Percentiles rank a stretch among this genome's conserved stretches.
Conservation (phyloP, 208 protist genomes). For the Leishmania major region DNA sequence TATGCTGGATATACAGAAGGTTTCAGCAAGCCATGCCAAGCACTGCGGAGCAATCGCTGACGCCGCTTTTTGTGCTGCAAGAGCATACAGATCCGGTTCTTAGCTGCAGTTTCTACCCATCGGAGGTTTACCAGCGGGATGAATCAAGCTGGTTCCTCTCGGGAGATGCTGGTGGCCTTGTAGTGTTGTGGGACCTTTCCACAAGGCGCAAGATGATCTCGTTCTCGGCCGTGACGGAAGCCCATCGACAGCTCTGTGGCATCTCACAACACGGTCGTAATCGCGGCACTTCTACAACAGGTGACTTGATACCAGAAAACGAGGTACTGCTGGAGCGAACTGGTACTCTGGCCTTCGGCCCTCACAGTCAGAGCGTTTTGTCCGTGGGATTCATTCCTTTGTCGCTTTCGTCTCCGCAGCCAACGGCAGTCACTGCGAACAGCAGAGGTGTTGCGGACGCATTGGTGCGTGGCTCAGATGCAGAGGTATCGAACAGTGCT, state of each 20-base stretch:
- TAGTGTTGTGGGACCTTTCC: conserved; percentile 72
- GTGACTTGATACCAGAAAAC: neutral
- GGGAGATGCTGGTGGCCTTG: conserved; percentile 66
- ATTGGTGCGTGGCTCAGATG: neutral
- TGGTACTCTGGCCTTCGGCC: conserved; percentile 2
- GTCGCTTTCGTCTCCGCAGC: neutral
- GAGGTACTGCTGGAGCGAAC: neutral
- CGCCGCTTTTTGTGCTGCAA: conserved; percentile 72
- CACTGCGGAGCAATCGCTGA: conserved; percentile 1
- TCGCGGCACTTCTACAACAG: neutral
- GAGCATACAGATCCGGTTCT: conserved; percentile 60
- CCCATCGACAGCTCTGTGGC: conserved; percentile 3
- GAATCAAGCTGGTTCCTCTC: conserved; percentile 59
- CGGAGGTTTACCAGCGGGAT: conserved; percentile 9
- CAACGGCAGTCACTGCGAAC: neutral
- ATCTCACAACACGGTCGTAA: neutral
- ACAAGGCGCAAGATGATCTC: conserved; percentile 46
- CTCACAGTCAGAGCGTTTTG: conserved; percentile 25
- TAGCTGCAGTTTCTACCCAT: conserved; percentile 59
- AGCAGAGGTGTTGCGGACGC: neutral
- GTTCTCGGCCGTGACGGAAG: conserved; percentile 38
- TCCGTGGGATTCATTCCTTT: conserved; percentile 32
- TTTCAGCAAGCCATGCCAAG: neutral
- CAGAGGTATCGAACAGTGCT: neutral
- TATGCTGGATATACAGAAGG: neutral